These are phyloP conservation scores for Colletotrichum scovillei DNA, from an alignment of 2,329 filamentous ascomycete genomes.

Conservation along the genomic window DNA sequence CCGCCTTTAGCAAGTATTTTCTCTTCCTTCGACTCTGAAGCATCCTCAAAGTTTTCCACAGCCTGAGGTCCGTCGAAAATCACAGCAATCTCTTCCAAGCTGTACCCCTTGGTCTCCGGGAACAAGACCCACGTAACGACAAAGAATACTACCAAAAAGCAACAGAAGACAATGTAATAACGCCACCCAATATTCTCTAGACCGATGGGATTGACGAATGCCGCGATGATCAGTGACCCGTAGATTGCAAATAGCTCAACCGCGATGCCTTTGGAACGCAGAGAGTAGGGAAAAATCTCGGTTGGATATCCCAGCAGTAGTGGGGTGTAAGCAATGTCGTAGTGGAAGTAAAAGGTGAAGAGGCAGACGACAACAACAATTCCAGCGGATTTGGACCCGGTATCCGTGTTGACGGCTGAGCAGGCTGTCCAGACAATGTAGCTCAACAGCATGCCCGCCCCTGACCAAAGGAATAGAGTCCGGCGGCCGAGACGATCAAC, in stretches of 20 bases:
- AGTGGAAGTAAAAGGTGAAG: slow-evolving; percentile 55
- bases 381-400: slow-evolving; percentile 40
- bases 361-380: slow-evolving; percentile 58
- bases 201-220: slow-evolving; percentile 51
- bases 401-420: slow-evolving; percentile 43
- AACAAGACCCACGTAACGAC: slow-evolving; percentile 48
- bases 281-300: slow-evolving; percentile 38
- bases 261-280: slow-evolving; percentile 41
- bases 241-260: slow-evolving; percentile 41
- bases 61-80: slow-evolving; percentile 39
- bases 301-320: slow-evolving; percentile 53
- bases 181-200: slow-evolving; percentile 51
- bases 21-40: slow-evolving; percentile 15
- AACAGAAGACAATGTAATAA: slow-evolving; percentile 53
- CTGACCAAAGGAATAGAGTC: slow-evolving; percentile 48
- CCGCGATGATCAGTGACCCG: slow-evolving; percentile 42
- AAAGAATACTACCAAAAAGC: slow-evolving; percentile 43
- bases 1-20: slow-evolving; percentile 7
- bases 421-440: slow-evolving; percentile 50
- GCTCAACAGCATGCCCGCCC: slow-evolving; percentile 45
- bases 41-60: slow-evolving; percentile 16
- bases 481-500: slow-evolving; percentile 52
- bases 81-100: slow-evolving; percentile 44
- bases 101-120: slow-evolving; percentile 44
- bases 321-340: slow-evolving; percentile 56